Evolutionary conservation across 2,329 filamentous ascomycete species (phyloP).

Genomic region (Paecilomyces sp.): DNA sequence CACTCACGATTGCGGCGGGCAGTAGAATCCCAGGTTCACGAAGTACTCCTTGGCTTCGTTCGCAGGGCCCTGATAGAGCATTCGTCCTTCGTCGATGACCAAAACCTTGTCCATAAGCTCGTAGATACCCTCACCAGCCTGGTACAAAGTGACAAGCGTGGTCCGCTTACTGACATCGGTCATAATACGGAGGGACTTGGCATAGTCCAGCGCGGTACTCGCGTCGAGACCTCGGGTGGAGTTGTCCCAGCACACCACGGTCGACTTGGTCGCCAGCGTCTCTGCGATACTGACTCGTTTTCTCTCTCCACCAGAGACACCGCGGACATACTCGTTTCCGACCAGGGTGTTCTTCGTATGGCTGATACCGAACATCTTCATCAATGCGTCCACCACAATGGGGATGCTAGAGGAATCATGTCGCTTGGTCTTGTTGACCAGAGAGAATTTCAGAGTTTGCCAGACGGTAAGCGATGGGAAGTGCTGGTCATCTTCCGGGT

Average conservation of each 20-base stretch:
- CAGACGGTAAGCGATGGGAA: slow-evolving; percentile 68
- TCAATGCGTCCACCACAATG: slow-evolving; percentile 60
- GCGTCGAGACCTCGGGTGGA: slow-evolving; percentile 73
- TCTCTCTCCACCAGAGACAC: slow-evolving; percentile 72
- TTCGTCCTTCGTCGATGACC: slow-evolving; percentile 65
- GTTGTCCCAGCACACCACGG: slow-evolving; percentile 74
- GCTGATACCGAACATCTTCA: slow-evolving; percentile 71
- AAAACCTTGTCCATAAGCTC: slow-evolving; percentile 74
- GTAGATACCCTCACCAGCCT: slow-evolving; percentile 63
- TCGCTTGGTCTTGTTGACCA: slow-evolving; percentile 69
- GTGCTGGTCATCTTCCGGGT: slow-evolving; percentile 69
- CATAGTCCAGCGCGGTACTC: slow-evolving; percentile 71
- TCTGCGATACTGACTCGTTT: slow-evolving; percentile 77
- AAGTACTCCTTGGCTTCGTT: slow-evolving; percentile 60
- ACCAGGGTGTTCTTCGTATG: slow-evolving; percentile 70
- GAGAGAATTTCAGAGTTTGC: slow-evolving; percentile 68
- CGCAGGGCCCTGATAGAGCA: slow-evolving; percentile 59
- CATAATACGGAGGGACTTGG: slow-evolving; percentile 62
- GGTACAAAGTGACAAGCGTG: slow-evolving; percentile 64
- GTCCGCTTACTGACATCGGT: slow-evolving; percentile 68
- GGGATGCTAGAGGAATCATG: slow-evolving; percentile 57
- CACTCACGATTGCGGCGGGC: slow-evolving; percentile 41
- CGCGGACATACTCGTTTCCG: slow-evolving; percentile 65
- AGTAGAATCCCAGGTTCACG: slow-evolving; percentile 56
- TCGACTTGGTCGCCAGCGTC: slow-evolving; percentile 64